These are phyloP conservation scores for Dioscorea zingiberensis DNA, from an alignment of 106 monocot genomes.

Conservation along the genomic window DNA sequence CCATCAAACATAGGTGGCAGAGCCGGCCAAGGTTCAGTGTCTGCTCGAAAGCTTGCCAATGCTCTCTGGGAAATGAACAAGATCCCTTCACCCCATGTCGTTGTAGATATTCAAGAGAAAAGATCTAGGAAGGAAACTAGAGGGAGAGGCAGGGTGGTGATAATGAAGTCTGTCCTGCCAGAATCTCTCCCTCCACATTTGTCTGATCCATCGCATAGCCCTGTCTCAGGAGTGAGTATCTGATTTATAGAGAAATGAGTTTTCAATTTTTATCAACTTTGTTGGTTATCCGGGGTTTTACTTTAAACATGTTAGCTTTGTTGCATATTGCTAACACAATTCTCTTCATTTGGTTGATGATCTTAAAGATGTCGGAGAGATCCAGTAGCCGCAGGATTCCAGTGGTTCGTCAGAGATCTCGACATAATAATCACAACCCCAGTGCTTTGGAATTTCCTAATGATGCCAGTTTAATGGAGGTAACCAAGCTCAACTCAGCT, in stretches of 20 bases:
- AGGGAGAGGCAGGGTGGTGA: background rate
- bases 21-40: conserved; percentile 11
- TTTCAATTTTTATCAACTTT: background rate
- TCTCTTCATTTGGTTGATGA: background rate
- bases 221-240: conserved; percentile 36
- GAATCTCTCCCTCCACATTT: conserved; percentile 14
- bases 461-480: conserved; percentile 36
- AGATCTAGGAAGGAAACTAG: conserved; percentile 7
- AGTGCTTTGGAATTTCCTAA: conserved; percentile 21
- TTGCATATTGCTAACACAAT: background rate
- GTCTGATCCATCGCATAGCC: conserved; percentile 43
- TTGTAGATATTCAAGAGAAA: conserved; percentile 2
- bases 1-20: background rate
- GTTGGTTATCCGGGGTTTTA: too few species aligned
- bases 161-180: background rate
- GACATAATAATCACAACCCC: conserved; percentile 2
- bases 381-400: conserved; percentile 19
- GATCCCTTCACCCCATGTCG: conserved; percentile 10
- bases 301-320: too few species aligned
- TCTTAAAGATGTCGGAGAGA: conserved; percentile 15
- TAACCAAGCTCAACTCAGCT: conserved; percentile 1
- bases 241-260: background rate
- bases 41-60: conserved; percentile 59
- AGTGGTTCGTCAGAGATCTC: conserved; percentile 11
- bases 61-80: conserved; percentile 49